Evolutionary conservation across 1,284 basidiomycete species (phyloP), one percentile per base, ranked within the genome.

Genomic region (Termitomyces sp.): DNA sequence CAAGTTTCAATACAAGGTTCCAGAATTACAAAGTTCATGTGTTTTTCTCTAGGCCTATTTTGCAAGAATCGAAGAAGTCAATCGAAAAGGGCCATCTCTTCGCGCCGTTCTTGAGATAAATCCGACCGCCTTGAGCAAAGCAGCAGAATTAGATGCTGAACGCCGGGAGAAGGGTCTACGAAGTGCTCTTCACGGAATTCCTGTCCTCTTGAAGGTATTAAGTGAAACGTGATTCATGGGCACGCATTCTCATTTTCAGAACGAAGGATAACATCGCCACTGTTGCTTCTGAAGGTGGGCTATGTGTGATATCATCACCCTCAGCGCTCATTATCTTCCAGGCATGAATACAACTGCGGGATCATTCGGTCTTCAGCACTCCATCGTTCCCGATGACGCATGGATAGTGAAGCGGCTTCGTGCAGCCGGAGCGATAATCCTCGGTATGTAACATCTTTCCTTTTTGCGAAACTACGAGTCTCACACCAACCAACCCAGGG

Each of bases 281-380:
- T 0, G 58, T 79, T 26, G 69, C 75, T 4, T 73, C 72, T 10
- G 83, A 84, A 67, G 82, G 81, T 79, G 30, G 51, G 40, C 46
- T 1, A 21, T 19, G 7, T 19, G 12, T 8, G 7, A 17, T 31
- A 46, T 21, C 3, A 10, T 10, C 19, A 34, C 5, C 19, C n/a
- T 34, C 7, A 34, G 19, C 21, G 5, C 7, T 33, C 19, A 6
- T 33, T 21, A 46, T 21, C 31, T 44, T 39, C 4, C 30, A 81
- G 83, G 85, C 0, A 80, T 88, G 83, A 84, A 88, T 60, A 84
- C 82, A 0, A 83, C 81, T 1, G 81, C 78, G 45, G 84, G 84
- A 1, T 84, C 83, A 0, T 84, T 78, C 59, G 75, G 76, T 8
- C 72, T 86, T 2, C 67, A 84, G 3, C 73, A 73, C 2, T 84